These are phyloP conservation scores for Lecanicillium sp. DNA, from an alignment of 2,329 filamentous ascomycete species.

Conservation along the genomic window DNA sequence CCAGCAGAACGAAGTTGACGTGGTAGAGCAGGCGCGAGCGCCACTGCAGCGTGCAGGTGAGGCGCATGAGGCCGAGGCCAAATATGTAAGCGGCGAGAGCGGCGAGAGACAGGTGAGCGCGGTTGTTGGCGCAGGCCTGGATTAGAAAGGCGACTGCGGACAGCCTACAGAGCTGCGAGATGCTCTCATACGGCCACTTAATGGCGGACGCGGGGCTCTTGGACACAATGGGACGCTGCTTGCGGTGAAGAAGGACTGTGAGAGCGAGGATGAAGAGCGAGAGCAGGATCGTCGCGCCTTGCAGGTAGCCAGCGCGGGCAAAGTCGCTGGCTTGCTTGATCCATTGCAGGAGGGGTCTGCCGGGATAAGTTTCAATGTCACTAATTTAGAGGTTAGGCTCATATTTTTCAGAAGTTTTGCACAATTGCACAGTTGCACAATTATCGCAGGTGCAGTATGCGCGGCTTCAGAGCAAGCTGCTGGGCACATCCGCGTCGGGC, in stretches of 20 bases:
- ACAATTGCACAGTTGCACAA: too few relatives aligned
- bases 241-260: conserved; percentile 7
- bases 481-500: not conserved
- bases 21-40: conserved; percentile 42
- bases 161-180: conserved; percentile 35
- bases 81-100: conserved; percentile 35
- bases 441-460: too few relatives aligned
- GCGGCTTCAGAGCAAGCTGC: too few relatives aligned
- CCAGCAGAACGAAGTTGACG: conserved; percentile 39
- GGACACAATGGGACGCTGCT: conserved; percentile 17
- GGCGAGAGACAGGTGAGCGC: conserved; percentile 32
- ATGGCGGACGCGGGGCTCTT: conserved; percentile 33
- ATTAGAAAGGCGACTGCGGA: conserved; percentile 34
- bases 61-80: conserved; percentile 37
- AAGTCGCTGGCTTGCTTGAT: conserved; percentile 31
- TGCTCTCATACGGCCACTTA: conserved; percentile 36
- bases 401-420: too few relatives aligned
- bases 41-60: conserved; percentile 36
- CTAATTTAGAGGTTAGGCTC: too few relatives aligned
- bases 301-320: conserved; percentile 36
- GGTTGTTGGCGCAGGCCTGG: conserved; percentile 28
- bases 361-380: conserved; percentile 9
- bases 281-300: conserved; percentile 30
- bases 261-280: conserved; percentile 32
- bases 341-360: conserved; percentile 27